A percentile compares a stretch with the other conserved stretches of the same genome.
These are phyloP conservation scores for Aspergillus proliferans DNA, from an alignment of 2,329 filamentous ascomycete genomes.

Conservation along the genomic window DNA sequence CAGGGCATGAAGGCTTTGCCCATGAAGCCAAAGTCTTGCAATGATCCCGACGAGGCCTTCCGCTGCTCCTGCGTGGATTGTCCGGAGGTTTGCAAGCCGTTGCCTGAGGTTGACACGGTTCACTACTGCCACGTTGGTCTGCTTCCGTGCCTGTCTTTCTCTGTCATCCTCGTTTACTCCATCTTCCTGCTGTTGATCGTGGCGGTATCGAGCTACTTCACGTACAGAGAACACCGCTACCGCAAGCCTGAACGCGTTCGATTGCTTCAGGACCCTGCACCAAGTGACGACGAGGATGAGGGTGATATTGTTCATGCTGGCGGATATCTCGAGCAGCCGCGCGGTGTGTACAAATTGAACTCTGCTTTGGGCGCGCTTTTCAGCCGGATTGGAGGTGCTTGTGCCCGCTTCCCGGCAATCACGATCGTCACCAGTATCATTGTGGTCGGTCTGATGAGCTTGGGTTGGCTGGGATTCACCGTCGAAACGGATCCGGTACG, in stretches of 20 bases:
- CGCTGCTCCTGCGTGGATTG: slow-evolving; percentile 94
- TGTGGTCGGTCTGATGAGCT: slow-evolving; percentile 69
- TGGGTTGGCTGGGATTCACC: slow-evolving; percentile 84
- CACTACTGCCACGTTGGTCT: slow-evolving; percentile 75
- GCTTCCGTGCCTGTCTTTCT: slow-evolving; percentile 90
- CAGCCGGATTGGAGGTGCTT: slow-evolving; percentile 69
- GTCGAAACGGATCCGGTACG: slow-evolving; percentile 85
- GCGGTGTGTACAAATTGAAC: slow-evolving; percentile 76
- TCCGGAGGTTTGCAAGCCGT: slow-evolving; percentile 71
- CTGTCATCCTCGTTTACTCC: slow-evolving; percentile 79
- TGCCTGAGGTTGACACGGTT: slow-evolving; percentile 66
- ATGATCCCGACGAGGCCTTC: slow-evolving; percentile 77
- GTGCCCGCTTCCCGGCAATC: slow-evolving; percentile 75
- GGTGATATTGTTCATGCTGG: slow-evolving; percentile 72
- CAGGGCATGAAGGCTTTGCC: slow-evolving; percentile 65
- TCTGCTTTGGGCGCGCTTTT: slow-evolving; percentile 75
- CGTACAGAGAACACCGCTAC: slow-evolving; percentile 66
- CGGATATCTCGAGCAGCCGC: slow-evolving; percentile 71
- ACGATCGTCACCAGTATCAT: slow-evolving; percentile 74
- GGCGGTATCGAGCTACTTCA: slow-evolving; percentile 65
- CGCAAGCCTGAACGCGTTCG: slow-evolving; percentile 77
- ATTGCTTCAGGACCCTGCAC: slow-evolving; percentile 73
- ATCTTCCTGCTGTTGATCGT: slow-evolving; percentile 63
- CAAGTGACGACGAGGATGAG: slow-evolving; percentile 91
- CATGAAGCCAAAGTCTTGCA: slow-evolving; percentile 76